Percentiles rank a stretch among this genome's conserved stretches.
Conservation (phyloP, 768 basidiomycete species). For the Podaxis mareebaensis region DNA sequence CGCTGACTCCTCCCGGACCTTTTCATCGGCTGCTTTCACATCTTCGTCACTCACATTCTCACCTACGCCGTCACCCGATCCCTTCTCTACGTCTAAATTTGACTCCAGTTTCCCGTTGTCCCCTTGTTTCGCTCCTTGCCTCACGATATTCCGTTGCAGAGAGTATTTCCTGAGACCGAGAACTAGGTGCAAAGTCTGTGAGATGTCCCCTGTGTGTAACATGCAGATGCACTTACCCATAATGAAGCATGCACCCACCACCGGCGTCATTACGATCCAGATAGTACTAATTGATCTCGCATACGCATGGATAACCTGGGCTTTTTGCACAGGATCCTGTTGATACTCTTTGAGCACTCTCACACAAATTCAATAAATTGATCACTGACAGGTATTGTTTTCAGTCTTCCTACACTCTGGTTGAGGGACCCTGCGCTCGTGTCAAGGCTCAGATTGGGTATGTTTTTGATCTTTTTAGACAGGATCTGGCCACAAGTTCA, state of each 20-base stretch:
- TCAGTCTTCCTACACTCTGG: conserved; percentile 45
- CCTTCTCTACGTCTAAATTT: conserved; percentile 23
- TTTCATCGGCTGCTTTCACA: not conserved
- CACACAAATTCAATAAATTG: not conserved
- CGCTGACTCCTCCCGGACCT: not conserved
- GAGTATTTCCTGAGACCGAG: conserved; percentile 62
- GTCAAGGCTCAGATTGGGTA: conserved; percentile 37
- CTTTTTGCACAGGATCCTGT: conserved; percentile 51
- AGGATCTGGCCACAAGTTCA: conserved; percentile 29
- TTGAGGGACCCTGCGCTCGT: conserved; percentile 43
- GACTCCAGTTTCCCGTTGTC: conserved; percentile 16
- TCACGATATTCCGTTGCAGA: conserved; percentile 50
- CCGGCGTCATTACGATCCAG: conserved; percentile 65
- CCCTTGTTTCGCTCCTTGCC: conserved; percentile 32
- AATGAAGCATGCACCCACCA: conserved; percentile 54
- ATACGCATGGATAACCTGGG: conserved; percentile 59
- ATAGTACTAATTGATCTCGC: conserved; percentile 61
- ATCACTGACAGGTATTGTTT: conserved; percentile 42
- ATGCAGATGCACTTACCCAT: conserved; percentile 37
- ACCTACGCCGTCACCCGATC: not conserved
- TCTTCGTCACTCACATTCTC: not conserved
- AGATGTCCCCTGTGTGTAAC: not conserved
- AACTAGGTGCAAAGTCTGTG: conserved; percentile 30
- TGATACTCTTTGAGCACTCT: not conserved
- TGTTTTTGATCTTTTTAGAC: conserved; percentile 34